Evolutionary conservation across 2,329 filamentous ascomycete species (phyloP).

Genomic region (Fusarium illudens): DNA sequence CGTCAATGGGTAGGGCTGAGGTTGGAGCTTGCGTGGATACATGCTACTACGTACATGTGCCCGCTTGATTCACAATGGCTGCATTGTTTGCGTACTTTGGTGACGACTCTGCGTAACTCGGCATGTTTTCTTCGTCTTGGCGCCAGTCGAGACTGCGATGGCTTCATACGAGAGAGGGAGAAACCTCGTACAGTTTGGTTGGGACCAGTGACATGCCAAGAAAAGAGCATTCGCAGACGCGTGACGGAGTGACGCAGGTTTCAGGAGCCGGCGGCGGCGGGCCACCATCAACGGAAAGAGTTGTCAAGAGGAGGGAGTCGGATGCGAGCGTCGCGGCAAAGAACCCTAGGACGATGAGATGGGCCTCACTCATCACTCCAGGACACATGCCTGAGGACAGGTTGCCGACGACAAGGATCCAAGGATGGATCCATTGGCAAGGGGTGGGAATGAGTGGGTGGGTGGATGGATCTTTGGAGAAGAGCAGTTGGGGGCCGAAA

Average conservation of each 20-base stretch:
- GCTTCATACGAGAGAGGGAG: conserved; percentile 14
- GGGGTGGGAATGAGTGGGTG: conserved; percentile 1
- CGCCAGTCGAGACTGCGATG: conserved; percentile 9
- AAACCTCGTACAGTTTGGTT: conserved; percentile 3
- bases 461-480: conserved; percentile 1
- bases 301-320: conserved; percentile 4
- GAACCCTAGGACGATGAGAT: conserved; percentile 22
- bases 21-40: conserved; percentile 37
- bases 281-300: conserved; percentile 14
- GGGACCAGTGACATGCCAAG: conserved; percentile 22
- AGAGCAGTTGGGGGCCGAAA: conserved; percentile 16
- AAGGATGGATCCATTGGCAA: too few relatives aligned
- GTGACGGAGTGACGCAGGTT: conserved; percentile 19
- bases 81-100: conserved; percentile 20
- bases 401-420: conserved; percentile 14
- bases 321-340: conserved; percentile 2
- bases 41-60: conserved; percentile 21
- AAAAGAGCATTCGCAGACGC: background rate
- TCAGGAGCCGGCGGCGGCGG: conserved; percentile 25
- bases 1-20: conserved; percentile 26
- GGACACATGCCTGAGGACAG: conserved; percentile 26
- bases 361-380: conserved; percentile 14
- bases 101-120: background rate
- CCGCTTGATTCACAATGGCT: conserved; percentile 11
- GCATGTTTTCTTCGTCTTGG: conserved; percentile 4